phyloP scores from a whole-genome alignment of 345 rosid genomes.

The Eucalyptus marginata region DNA sequence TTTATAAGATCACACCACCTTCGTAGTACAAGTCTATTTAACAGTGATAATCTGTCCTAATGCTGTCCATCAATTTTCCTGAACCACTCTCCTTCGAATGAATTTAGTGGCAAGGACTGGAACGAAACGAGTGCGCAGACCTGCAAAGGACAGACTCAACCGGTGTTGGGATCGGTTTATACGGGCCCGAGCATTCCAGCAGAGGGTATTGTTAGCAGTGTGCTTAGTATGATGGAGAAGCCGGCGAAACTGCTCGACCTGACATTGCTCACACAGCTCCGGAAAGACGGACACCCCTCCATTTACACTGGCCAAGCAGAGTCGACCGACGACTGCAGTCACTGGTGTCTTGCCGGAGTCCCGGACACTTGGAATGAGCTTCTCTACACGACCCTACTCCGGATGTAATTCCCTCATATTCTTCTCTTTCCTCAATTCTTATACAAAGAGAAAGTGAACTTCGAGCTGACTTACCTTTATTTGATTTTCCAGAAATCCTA shows the following conservation, averaged over 20 bases:
- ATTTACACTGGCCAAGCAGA: conserved; percentile 18
- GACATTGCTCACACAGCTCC: conserved; percentile 39
- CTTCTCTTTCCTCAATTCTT: neutral
- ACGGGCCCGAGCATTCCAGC: conserved; percentile 17
- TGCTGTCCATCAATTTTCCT: neutral
- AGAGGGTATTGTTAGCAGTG: conserved; percentile 20
- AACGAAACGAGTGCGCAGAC: neutral
- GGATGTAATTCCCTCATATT: neutral
- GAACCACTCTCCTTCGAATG: neutral
- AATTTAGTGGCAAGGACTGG: neutral
- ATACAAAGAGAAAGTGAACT: neutral
- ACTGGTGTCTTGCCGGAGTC: conserved; percentile 77
- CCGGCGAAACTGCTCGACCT: conserved; percentile 42
- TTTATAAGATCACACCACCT: neutral
- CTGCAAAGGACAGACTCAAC: conserved; percentile 45
- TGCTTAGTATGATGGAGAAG: conserved; percentile 24
- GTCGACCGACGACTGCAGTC: conserved; percentile 39
- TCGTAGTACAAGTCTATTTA: neutral
- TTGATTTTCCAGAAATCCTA: neutral
- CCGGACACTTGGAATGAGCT: conserved; percentile 76
- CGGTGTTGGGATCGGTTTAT: conserved; percentile 24
- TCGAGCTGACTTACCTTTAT: neutral
- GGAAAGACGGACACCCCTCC: conserved; percentile 68
- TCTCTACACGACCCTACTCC: conserved; percentile 11
- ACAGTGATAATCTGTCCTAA: neutral